These are phyloP conservation scores for Eucalyptus cloeziana DNA, from an alignment of 345 rosid genomes.

Conservation along the genomic window DNA sequence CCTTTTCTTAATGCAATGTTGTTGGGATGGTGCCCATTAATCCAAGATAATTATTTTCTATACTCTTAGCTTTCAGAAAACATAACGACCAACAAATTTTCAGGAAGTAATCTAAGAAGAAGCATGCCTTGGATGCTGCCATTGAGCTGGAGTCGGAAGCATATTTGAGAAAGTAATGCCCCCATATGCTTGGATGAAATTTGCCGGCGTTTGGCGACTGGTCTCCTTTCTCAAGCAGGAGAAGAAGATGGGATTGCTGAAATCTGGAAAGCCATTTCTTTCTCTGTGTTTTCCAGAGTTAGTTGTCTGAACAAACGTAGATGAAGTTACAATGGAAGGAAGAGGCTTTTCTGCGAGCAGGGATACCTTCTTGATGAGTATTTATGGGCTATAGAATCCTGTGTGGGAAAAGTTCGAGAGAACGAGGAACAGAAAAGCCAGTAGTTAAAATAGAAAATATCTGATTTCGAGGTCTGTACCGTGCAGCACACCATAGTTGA, in stretches of 20 bases:
- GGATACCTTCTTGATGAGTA: neutral
- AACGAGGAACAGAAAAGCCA: neutral
- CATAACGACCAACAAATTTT: neutral
- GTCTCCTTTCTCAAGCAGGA: neutral
- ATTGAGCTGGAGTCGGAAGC: neutral
- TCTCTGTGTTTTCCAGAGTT: neutral
- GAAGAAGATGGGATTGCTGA: neutral
- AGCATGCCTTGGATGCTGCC: neutral
- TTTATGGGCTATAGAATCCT: neutral
- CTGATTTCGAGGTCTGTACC: neutral
- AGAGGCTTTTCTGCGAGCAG: too few species aligned
- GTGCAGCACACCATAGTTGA: neutral
- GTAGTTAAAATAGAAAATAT: neutral
- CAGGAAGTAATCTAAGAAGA: neutral
- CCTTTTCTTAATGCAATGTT: neutral
- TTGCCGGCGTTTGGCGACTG: neutral
- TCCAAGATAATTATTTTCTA: neutral
- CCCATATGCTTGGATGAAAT: neutral
- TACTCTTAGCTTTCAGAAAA: neutral
- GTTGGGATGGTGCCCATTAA: neutral
- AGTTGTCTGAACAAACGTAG: neutral
- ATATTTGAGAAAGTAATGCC: neutral
- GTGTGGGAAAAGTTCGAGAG: neutral
- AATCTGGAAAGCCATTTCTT: neutral
- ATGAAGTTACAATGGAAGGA: neutral